Conservation (phyloP, 306 rosid species). For the Quercus engelmannii region DNA sequence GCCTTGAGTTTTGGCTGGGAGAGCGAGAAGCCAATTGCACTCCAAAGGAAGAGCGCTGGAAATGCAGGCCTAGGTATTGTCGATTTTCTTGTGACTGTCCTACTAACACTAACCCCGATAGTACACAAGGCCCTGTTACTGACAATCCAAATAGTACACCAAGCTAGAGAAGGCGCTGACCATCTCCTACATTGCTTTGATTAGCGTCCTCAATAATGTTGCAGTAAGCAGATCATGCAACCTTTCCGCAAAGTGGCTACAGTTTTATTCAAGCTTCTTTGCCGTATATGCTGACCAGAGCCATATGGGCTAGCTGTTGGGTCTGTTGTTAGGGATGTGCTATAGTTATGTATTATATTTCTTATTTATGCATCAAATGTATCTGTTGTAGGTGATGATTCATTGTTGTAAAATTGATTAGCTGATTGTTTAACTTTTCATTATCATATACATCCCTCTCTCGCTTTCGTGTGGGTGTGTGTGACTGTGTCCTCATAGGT, state of each 20-base stretch:
- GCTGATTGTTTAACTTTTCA: background rate
- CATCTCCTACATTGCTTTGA: background rate
- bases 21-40: slow-evolving; percentile 58
- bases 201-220: background rate
- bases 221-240: background rate
- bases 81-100: slow-evolving; percentile 46
- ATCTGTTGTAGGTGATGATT: background rate
- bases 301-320: background rate
- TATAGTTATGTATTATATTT: background rate
- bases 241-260: too few relatives aligned
- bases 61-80: slow-evolving; percentile 45
- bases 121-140: slow-evolving; percentile 1
- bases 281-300: background rate
- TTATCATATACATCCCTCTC: too few relatives aligned
- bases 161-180: background rate
- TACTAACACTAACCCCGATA: slow-evolving; percentile 12
- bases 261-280: background rate
- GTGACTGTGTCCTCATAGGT: too few relatives aligned
- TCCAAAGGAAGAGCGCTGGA: slow-evolving; percentile 77
- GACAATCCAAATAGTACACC: slow-evolving; percentile 13
- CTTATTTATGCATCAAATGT: background rate
- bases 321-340: background rate
- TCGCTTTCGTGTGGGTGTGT: too few relatives aligned
- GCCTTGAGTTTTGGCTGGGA: slow-evolving; percentile 76
- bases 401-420: slow-evolving; percentile 11